Percentiles rank a stretch among this genome's conserved stretches.
Conservation (phyloP, 2,329 filamentous ascomycete genomes). For the Penicillium sp. region DNA sequence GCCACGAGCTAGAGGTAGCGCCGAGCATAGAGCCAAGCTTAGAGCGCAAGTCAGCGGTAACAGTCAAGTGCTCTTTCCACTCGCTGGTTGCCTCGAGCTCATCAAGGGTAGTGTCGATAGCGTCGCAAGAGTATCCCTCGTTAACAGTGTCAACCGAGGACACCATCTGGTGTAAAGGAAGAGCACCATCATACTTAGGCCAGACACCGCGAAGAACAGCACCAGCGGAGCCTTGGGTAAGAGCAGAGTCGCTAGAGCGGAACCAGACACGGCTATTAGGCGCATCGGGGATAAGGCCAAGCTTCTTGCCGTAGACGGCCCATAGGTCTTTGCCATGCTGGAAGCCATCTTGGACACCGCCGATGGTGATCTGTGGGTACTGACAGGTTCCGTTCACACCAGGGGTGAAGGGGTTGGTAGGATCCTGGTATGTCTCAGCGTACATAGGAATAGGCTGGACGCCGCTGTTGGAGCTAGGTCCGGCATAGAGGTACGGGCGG, state of each 20-base stretch:
- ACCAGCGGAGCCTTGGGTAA: slow-evolving; percentile 40
- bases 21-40: slow-evolving; percentile 34
- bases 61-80: slow-evolving; percentile 38
- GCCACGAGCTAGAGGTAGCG: slow-evolving; percentile 32
- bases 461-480: slow-evolving; percentile 15
- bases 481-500: slow-evolving; percentile 39
- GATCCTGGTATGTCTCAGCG: slow-evolving; percentile 38
- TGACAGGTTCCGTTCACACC: slow-evolving; percentile 40
- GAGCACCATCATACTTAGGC: slow-evolving; percentile 31
- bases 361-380: slow-evolving; percentile 42
- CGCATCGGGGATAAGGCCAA: slow-evolving; percentile 31
- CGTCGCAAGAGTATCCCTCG: slow-evolving; percentile 36
- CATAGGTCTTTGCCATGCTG: slow-evolving; percentile 40
- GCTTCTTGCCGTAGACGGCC: slow-evolving; percentile 33
- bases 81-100: slow-evolving; percentile 29
- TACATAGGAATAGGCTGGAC: slow-evolving; percentile 33
- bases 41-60: slow-evolving; percentile 31
- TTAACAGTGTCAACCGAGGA: slow-evolving; percentile 39
- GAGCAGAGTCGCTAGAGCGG: slow-evolving; percentile 36
- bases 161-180: slow-evolving; percentile 41
- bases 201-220: slow-evolving; percentile 42
- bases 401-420: slow-evolving; percentile 34
- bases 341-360: slow-evolving; percentile 39
- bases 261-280: slow-evolving; percentile 36
- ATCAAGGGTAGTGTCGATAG: slow-evolving; percentile 22